phyloP scores from a whole-genome alignment of 345 rosid species.

The Camelina laxa region DNA sequence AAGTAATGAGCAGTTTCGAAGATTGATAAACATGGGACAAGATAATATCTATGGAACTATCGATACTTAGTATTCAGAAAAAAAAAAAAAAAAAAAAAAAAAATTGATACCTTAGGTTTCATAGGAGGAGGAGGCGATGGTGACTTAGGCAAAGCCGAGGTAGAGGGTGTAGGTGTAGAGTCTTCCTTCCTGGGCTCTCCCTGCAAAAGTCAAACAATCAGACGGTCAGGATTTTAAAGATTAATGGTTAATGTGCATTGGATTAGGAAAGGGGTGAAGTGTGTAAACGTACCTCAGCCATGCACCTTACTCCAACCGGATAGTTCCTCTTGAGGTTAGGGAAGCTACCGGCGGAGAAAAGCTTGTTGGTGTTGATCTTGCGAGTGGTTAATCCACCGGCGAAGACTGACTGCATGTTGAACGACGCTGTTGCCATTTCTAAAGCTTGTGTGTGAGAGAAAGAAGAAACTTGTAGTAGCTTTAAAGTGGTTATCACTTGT shows the following conservation, averaged over 20 bases:
- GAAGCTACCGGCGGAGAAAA: constrained; percentile 25
- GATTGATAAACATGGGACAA: too few species aligned
- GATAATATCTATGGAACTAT: too few species aligned
- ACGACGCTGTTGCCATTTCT: constrained; percentile 52
- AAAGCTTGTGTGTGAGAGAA: neutral
- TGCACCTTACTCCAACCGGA: constrained; percentile 48
- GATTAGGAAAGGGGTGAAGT: neutral
- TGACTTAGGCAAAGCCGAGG: constrained; percentile 35
- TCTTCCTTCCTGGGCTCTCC: constrained; percentile 34
- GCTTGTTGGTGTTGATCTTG: constrained; percentile 39
- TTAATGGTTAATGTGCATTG: neutral
- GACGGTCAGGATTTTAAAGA: neutral
- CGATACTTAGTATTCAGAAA: too few species aligned
- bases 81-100: too few species aligned
- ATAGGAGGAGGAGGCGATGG: constrained; percentile 35
- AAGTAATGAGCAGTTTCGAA: too few species aligned
- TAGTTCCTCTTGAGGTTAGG: constrained; percentile 40
- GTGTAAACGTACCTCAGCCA: constrained; percentile 48
- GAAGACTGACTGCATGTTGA: constrained; percentile 52
- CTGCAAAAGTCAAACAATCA: constrained; percentile 21
- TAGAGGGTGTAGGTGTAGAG: constrained; percentile 40
- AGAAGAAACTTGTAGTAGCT: neutral
- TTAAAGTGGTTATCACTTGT: neutral
- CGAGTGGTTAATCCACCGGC: constrained; percentile 36
- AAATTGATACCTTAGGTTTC: constrained; percentile 40